These are phyloP conservation scores for Solanum appendiculatum DNA, from an alignment of 257 asterid genomes.

Conservation along the genomic window DNA sequence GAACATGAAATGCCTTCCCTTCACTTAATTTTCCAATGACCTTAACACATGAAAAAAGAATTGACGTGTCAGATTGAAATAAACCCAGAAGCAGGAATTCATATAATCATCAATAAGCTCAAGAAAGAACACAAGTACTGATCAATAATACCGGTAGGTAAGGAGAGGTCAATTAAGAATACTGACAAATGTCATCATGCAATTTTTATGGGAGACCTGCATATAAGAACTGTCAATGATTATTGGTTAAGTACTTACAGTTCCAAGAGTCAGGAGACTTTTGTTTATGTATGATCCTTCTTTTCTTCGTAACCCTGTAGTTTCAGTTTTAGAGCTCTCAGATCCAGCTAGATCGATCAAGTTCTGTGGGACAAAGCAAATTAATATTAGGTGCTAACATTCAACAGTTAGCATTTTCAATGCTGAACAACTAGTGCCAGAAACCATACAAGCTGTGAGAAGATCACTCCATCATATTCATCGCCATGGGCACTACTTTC, in stretches of 20 bases:
- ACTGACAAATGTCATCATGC: neutral
- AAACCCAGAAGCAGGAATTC: neutral
- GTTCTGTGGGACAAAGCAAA: constrained; percentile 42
- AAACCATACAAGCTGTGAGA: constrained; percentile 80
- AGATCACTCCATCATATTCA: constrained; percentile 93
- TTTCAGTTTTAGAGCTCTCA: constrained; percentile 96
- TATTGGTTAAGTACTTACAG: constrained; percentile 47
- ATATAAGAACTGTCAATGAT: neutral
- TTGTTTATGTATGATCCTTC: constrained; percentile 97
- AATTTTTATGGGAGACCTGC: neutral
- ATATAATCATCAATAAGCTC: neutral
- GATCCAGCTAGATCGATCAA: constrained; percentile 96
- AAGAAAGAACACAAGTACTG: neutral
- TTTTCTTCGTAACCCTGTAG: constrained; percentile 92
- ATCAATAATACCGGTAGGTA: neutral
- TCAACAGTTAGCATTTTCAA: neutral
- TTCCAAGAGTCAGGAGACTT: constrained; percentile 98
- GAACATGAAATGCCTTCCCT: constrained; percentile 94
- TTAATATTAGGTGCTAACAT: neutral
- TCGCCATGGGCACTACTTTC: constrained; percentile 97
- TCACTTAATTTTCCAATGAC: constrained; percentile 99
- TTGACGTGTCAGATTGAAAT: constrained; percentile 8
- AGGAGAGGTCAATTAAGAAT: neutral
- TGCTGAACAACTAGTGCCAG: constrained; percentile 4
- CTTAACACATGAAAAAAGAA: constrained; percentile 27